Evolutionary conservation across 1,284 basidiomycete genomes (phyloP).

Genomic region (Ustilago trichophora): DNA sequence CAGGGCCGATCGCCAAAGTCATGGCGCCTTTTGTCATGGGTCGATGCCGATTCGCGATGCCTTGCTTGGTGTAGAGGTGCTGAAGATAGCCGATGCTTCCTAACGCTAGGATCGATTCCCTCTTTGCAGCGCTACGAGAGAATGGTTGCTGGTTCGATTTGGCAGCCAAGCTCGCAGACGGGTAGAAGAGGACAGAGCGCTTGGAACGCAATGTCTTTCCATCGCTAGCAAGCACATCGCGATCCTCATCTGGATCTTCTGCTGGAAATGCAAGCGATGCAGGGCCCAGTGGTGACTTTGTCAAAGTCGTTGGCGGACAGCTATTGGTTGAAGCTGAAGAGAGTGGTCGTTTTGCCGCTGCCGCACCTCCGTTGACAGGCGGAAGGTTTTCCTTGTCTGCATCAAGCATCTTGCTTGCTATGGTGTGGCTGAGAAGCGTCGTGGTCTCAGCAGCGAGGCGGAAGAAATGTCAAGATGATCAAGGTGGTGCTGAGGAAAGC

Average conservation of each 20-base stretch:
- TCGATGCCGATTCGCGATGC: conserved; percentile 46
- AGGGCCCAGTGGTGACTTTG: background rate
- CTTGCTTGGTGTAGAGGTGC: conserved; percentile 54
- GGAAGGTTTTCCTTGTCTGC: conserved; percentile 28
- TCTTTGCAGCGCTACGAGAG: conserved; percentile 52
- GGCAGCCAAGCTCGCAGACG: conserved; percentile 28
- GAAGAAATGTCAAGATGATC: background rate
- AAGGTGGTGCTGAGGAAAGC: background rate
- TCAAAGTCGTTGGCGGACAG: background rate
- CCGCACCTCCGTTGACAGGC: too few relatives aligned
- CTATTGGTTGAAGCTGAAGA: background rate
- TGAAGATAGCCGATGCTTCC: conserved; percentile 58
- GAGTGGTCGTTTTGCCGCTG: background rate
- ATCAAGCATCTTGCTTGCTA: conserved; percentile 15
- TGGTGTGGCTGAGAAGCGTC: too few relatives aligned
- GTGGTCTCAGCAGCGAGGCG: too few relatives aligned
- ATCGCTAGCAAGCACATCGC: conserved; percentile 28
- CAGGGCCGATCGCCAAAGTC: conserved; percentile 50
- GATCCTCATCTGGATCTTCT: conserved; percentile 23
- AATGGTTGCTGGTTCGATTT: conserved; percentile 55
- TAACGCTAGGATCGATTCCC: conserved; percentile 50
- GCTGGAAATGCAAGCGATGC: conserved; percentile 21
- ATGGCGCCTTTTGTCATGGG: conserved; percentile 35
- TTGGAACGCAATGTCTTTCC: conserved; percentile 31
- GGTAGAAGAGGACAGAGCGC: conserved; percentile 41